These are phyloP conservation scores for Lodderomyces parapsilosis DNA, from an alignment of 1,139 yeast genomes.

Conservation along the genomic window DNA sequence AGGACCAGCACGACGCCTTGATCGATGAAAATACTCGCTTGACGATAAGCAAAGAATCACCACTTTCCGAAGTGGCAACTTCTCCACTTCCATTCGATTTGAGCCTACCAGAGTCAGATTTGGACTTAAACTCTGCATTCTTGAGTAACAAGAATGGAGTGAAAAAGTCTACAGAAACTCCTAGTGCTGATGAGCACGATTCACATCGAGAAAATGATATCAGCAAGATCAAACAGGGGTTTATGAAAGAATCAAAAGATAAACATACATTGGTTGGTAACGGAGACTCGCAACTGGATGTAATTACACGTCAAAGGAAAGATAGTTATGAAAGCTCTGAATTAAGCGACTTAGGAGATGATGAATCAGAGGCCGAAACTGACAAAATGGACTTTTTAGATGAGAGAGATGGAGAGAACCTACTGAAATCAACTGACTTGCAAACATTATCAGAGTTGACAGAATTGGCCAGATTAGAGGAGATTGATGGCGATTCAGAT, in stretches of 20 bases:
- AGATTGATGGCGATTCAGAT: constrained; percentile 28
- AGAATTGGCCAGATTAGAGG: constrained; percentile 41
- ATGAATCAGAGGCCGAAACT: constrained; percentile 77
- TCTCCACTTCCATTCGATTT: constrained; percentile 39
- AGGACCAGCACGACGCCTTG: not conserved
- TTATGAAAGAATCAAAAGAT: not conserved
- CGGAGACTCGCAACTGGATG: not conserved
- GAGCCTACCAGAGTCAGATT: constrained; percentile 10
- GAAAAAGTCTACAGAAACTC: not conserved
- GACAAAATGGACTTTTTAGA: constrained; percentile 65
- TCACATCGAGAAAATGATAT: not conserved
- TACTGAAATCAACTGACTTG: constrained; percentile 31
- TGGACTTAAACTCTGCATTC: not conserved
- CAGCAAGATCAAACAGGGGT: not conserved
- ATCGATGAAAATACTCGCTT: constrained; percentile 6
- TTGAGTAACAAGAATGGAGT: constrained; percentile 3
- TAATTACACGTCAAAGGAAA: constrained; percentile 8
- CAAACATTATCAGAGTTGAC: constrained; percentile 41
- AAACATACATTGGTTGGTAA: not conserved
- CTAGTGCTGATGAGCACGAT: not conserved
- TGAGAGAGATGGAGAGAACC: constrained; percentile 20
- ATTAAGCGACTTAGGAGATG: constrained; percentile 59
- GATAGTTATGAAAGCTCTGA: constrained; percentile 44
- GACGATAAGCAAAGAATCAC: constrained; percentile 26
- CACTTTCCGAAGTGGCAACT: constrained; percentile 41